Evolutionary conservation across 176 grass and related monocot genomes (phyloP).

Genomic region (Metroxylon sagu): DNA sequence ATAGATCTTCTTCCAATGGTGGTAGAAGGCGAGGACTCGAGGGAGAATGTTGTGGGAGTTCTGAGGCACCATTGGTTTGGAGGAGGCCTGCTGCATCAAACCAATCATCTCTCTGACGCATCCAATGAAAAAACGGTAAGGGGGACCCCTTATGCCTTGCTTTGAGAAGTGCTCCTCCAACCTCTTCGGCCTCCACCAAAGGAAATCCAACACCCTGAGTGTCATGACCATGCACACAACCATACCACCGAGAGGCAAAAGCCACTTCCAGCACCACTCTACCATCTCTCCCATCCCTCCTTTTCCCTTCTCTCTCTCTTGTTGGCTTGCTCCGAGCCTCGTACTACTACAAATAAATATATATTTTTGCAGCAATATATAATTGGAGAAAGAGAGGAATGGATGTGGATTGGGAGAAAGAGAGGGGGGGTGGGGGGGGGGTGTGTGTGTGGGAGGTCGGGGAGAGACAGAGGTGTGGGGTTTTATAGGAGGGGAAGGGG

Average conservation of each 20-base stretch:
- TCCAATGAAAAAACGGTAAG: constrained; percentile 59
- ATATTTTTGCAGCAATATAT: constrained; percentile 32
- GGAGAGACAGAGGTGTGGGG: background rate
- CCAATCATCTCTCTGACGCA: constrained; percentile 73
- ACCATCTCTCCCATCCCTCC: background rate
- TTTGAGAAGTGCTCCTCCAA: constrained; percentile 68
- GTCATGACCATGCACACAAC: constrained; percentile 42
- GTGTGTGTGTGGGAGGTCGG: background rate
- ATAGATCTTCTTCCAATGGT: constrained; percentile 92
- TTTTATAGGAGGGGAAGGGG: constrained; percentile 5
- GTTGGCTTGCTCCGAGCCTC: too few species aligned
- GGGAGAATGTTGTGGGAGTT: constrained; percentile 77
- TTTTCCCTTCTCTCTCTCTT: too few species aligned
- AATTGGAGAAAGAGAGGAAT: constrained; percentile 8
- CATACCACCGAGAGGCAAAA: constrained; percentile 28
- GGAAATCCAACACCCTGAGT: constrained; percentile 44
- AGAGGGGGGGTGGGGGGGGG: constrained; percentile 19
- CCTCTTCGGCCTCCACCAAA: constrained; percentile 64
- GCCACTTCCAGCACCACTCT: constrained; percentile 2
- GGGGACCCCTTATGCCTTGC: constrained; percentile 68
- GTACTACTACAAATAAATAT: too few species aligned
- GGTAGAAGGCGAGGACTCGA: constrained; percentile 85
- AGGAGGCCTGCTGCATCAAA: constrained; percentile 65
- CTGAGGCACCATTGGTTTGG: constrained; percentile 62
- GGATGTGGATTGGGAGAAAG: constrained; percentile 6